Percentiles rank a stretch among this genome's conserved stretches.
phyloP scores from a whole-genome alignment of 306 rosid species.

The Cicer judaicum region DNA sequence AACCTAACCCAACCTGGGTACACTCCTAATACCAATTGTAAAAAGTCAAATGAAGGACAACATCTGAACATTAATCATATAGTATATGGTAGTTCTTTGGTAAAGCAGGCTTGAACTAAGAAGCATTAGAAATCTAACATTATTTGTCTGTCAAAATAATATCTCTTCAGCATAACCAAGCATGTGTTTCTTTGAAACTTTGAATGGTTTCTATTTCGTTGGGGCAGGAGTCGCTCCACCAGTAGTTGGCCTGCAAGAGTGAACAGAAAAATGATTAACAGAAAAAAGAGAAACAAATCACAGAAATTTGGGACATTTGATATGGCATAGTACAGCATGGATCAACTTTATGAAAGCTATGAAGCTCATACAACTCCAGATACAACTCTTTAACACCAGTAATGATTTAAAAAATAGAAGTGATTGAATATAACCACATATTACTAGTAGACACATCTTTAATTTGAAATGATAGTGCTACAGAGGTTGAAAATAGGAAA shows the following conservation, averaged over 20 bases:
- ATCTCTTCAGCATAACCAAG: conserved; percentile 12
- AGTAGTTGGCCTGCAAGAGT: conserved; percentile 66
- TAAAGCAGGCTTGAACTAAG: conserved; percentile 5
- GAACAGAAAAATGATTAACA: conserved; percentile 10
- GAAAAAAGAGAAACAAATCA: not conserved
- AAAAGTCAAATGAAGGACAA: too few relatives aligned
- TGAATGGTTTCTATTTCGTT: conserved; percentile 25
- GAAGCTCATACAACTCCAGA: not conserved
- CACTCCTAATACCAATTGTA: too few relatives aligned
- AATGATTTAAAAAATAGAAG: not conserved
- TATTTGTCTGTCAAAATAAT: conserved; percentile 37
- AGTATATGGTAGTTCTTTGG: conserved; percentile 7
- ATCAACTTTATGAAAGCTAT: not conserved
- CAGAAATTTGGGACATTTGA: conserved; percentile 7
- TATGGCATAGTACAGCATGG: not conserved
- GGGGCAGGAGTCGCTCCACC: conserved; percentile 61
- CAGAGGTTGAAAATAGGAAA: not conserved
- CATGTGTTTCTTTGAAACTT: not conserved
- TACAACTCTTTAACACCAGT: not conserved
- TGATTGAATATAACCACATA: not conserved
- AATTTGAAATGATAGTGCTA: not conserved
- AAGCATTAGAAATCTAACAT: conserved; percentile 37
- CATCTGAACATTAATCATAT: not conserved
- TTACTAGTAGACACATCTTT: not conserved
- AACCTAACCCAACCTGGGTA: too few relatives aligned